phyloP scores from a whole-genome alignment of 2,329 filamentous ascomycete species.

The Colletotrichum karsti region DNA sequence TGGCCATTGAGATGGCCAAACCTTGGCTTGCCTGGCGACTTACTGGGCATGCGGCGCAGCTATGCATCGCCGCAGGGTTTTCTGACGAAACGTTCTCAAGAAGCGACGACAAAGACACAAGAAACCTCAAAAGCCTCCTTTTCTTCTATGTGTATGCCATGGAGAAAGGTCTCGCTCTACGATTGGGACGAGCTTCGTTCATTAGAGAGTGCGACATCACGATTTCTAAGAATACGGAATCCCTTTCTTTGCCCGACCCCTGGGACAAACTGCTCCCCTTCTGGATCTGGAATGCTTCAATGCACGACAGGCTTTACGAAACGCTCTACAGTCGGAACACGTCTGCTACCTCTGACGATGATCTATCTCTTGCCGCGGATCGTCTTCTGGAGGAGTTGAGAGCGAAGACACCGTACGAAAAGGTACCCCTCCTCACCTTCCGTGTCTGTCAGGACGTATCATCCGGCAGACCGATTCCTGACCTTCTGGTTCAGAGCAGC shows the following conservation, averaged over 20 bases:
- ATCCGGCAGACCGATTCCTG: background rate
- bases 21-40: slow-evolving; percentile 13
- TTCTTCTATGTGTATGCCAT: slow-evolving; percentile 65
- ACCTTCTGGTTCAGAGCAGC: background rate
- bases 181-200: slow-evolving; percentile 64
- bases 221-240: slow-evolving; percentile 44
- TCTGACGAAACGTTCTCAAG: slow-evolving; percentile 29
- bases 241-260: slow-evolving; percentile 34
- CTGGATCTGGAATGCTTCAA: slow-evolving; percentile 56
- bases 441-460: too few species aligned
- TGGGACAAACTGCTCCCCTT: slow-evolving; percentile 51
- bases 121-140: slow-evolving; percentile 31
- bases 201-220: slow-evolving; percentile 67
- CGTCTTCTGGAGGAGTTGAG: background rate
- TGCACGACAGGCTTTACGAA: slow-evolving; percentile 60
- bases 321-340: slow-evolving; percentile 20
- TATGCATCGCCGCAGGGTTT: background rate
- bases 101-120: background rate
- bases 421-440: too few species aligned
- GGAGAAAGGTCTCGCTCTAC: slow-evolving; percentile 66
- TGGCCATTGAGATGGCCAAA: slow-evolving; percentile 7
- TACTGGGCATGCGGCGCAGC: background rate
- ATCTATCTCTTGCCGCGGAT: background rate
- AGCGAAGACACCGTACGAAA: background rate
- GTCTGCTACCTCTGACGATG: background rate